A percentile compares a stretch with the other conserved stretches of the same genome.
Evolutionary conservation across 2,329 filamentous ascomycete genomes (phyloP).

Genomic region (Didymella sp.): DNA sequence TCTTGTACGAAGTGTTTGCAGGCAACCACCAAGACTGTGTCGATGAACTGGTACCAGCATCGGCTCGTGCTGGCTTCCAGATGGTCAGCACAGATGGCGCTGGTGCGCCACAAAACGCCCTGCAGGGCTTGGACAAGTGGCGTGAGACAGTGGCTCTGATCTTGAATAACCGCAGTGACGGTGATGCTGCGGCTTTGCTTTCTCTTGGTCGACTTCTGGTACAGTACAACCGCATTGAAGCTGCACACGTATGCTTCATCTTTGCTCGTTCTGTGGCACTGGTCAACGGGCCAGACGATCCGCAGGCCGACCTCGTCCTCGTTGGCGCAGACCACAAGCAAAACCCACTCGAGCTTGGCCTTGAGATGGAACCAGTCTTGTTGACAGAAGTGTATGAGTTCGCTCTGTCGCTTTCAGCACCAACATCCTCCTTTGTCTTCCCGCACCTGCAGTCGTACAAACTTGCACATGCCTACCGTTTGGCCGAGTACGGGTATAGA

Average conservation of each 20-base stretch:
- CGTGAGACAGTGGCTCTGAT: conserved; percentile 86
- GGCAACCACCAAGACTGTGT: conserved; percentile 94
- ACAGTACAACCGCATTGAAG: conserved; percentile 86
- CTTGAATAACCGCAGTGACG: conserved; percentile 82
- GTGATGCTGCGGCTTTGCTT: conserved; percentile 78
- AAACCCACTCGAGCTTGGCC: conserved; percentile 73
- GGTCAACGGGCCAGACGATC: conserved; percentile 85
- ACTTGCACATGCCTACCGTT: conserved; percentile 80
- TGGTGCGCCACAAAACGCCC: conserved; percentile 71
- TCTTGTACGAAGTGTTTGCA: conserved; percentile 90
- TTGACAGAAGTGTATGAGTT: conserved; percentile 98
- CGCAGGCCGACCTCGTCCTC: conserved; percentile 77
- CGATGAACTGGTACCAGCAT: conserved; percentile 91
- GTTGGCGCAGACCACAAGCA: conserved; percentile 83
- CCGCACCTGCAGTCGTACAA: conserved; percentile 93
- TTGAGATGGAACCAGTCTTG: conserved; percentile 84
- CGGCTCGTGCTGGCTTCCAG: conserved; percentile 89
- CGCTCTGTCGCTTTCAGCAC: conserved; percentile 74
- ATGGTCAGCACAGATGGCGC: conserved; percentile 75
- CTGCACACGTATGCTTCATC: conserved; percentile 91
- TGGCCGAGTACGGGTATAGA: conserved; percentile 83
- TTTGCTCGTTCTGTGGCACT: conserved; percentile 76
- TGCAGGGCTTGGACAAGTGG: conserved; percentile 92
- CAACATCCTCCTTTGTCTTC: conserved; percentile 60
- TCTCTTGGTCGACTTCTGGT: conserved; percentile 82